Evolutionary conservation across 2,329 filamentous ascomycete genomes (phyloP).

Genomic region (Fusarium coicis): DNA sequence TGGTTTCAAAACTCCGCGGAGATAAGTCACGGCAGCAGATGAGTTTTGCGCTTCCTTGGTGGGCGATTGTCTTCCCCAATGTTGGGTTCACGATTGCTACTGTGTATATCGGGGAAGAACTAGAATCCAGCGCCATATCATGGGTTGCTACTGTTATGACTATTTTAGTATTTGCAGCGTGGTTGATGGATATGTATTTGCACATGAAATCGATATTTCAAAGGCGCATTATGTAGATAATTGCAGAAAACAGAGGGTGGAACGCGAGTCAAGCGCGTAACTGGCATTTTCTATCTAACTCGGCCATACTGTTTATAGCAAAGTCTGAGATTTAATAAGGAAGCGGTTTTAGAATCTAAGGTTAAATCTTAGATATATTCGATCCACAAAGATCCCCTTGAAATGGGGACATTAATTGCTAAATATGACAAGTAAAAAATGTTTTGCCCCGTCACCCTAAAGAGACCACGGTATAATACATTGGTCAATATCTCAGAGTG

Average conservation of each 20-base stretch:
- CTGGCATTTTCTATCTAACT: rapidly evolving
- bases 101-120: neutral
- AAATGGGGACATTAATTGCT: rapidly evolving
- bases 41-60: slow-evolving; percentile 6
- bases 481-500: no score
- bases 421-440: neutral
- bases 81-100: slow-evolving; percentile 10
- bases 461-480: rapidly evolving
- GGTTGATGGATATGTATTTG: slow-evolving; percentile 2
- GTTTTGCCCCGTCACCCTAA: neutral
- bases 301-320: rapidly evolving
- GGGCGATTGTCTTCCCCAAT: slow-evolving; percentile 3
- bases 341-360: rapidly evolving
- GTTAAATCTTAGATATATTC: no score
- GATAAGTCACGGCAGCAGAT: neutral
- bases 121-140: neutral
- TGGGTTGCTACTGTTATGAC: slow-evolving; percentile 8
- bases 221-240: neutral
- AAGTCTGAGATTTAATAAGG: neutral
- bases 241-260: rapidly evolving
- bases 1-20: neutral
- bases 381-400: rapidly evolving
- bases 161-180: neutral
- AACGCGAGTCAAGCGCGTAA: rapidly evolving
- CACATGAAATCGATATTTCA: slow-evolving; percentile 3